Evolutionary conservation across 306 rosid species (phyloP).

Genomic region (Cicer arietinum): DNA sequence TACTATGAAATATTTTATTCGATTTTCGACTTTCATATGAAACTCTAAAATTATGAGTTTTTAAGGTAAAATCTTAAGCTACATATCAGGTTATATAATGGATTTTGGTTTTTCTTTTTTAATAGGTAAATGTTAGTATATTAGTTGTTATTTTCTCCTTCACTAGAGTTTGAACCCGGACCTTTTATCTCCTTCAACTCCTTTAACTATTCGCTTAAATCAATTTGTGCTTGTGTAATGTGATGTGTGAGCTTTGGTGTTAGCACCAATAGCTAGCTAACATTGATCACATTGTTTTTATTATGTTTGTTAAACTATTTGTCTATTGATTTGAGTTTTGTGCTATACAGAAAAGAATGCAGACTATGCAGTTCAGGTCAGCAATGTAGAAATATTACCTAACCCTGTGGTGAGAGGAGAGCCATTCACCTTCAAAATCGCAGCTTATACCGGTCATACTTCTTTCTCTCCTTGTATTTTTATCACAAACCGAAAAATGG

Average conservation of each 20-base stretch:
- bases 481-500: too few species aligned
- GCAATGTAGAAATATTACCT: slow-evolving; percentile 64
- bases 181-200: too few species aligned
- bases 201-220: too few species aligned
- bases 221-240: not conserved
- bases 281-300: not conserved
- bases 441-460: slow-evolving; percentile 66
- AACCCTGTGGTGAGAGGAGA: slow-evolving; percentile 71
- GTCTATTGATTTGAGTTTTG: slow-evolving; percentile 17
- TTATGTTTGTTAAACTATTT: not conserved
- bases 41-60: not conserved
- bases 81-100: not conserved
- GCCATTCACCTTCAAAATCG: slow-evolving; percentile 76
- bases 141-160: too few species aligned
- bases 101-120: not conserved
- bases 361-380: slow-evolving; percentile 71
- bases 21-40: not conserved
- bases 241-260: not conserved
- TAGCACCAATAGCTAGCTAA: not conserved
- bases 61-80: not conserved
- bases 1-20: not conserved
- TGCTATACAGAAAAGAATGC: slow-evolving; percentile 30
- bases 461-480: not conserved
- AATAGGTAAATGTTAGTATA: too few species aligned
- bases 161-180: too few species aligned